Evolutionary conservation across 1,284 basidiomycete species (phyloP).

Genomic region (Microbotryum saponariae): DNA sequence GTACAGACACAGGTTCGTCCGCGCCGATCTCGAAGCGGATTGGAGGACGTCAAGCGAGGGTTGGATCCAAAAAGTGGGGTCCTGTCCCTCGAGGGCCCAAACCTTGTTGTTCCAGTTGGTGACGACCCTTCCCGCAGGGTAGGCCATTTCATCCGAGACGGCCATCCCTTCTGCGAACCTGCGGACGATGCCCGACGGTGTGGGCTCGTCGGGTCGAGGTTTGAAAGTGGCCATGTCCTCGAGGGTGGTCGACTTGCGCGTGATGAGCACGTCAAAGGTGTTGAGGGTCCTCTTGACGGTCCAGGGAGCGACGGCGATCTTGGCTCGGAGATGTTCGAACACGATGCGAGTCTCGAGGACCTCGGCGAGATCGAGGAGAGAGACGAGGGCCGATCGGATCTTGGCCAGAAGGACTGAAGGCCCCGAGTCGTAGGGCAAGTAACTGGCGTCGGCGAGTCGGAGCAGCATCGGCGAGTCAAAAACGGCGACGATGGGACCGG

Average conservation of each 20-base stretch:
- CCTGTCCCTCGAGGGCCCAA: constrained; percentile 3
- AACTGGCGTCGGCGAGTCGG: constrained; percentile 8
- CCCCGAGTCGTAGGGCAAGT: constrained; percentile 17
- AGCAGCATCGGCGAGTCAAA: constrained; percentile 6
- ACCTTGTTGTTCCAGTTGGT: constrained; percentile 19
- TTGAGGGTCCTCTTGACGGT: constrained; percentile 19
- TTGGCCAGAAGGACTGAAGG: constrained; percentile 8
- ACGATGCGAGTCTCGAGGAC: constrained; percentile 7
- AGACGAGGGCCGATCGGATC: constrained; percentile 7
- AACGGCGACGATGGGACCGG: neutral
- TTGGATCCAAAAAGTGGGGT: constrained; percentile 13
- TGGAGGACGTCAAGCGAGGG: constrained; percentile 10
- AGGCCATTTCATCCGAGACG: constrained; percentile 24
- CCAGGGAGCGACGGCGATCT: constrained; percentile 21
- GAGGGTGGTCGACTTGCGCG: neutral
- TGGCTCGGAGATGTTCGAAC: constrained; percentile 7
- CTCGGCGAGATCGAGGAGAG: constrained; percentile 14
- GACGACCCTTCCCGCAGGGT: constrained; percentile 19
- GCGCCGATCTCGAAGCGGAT: neutral
- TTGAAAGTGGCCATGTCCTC: constrained; percentile 14
- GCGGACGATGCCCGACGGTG: constrained; percentile 9
- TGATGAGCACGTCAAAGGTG: constrained; percentile 13
- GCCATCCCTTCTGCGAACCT: constrained; percentile 15
- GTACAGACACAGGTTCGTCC: constrained; percentile 19
- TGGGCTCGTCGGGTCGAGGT: neutral